Evolutionary conservation across 2,329 filamentous ascomycete genomes (phyloP).

Genomic region (Aspergillus tamarii): DNA sequence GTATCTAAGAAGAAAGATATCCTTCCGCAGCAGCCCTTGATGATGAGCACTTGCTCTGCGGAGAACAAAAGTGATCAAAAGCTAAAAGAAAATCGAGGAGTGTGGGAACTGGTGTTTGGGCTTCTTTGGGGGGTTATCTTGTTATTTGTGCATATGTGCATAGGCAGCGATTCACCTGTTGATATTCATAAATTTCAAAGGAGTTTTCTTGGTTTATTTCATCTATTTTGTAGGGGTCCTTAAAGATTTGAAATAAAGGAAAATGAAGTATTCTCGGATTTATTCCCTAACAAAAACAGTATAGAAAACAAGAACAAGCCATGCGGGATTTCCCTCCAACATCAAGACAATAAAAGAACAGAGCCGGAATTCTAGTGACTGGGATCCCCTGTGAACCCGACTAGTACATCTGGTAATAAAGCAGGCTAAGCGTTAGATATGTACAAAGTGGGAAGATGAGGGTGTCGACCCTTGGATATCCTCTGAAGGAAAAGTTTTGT

Average conservation of each 20-base stretch:
- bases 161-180: conserved; percentile 32
- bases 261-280: conserved; percentile 21
- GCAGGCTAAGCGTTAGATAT: conserved; percentile 31
- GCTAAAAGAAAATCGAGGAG: conserved; percentile 16
- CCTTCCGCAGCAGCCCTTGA: not conserved
- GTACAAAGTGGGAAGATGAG: conserved; percentile 32
- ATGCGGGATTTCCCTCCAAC: conserved; percentile 28
- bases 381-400: conserved; percentile 29
- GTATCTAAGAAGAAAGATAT: conserved; percentile 2
- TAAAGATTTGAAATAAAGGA: conserved; percentile 4
- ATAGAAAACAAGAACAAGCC: conserved; percentile 27
- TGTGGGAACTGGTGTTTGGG: conserved; percentile 23
- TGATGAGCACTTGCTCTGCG: not conserved
- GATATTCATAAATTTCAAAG: conserved; percentile 21
- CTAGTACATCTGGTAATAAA: conserved; percentile 37
- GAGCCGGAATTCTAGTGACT: conserved; percentile 21
- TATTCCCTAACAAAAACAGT: conserved; percentile 25
- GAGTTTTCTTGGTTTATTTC: conserved; percentile 15
- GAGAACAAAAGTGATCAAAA: conserved; percentile 4
- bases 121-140: conserved; percentile 19
- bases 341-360: conserved; percentile 33
- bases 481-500: conserved; percentile 5
- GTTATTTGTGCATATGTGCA: conserved; percentile 29
- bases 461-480: conserved; percentile 10
- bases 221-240: not conserved